Evolutionary conservation across 2,329 filamentous ascomycete genomes (phyloP), one percentile per base, ranked within the genome.

Genomic region (Fragosphaeria purpurea): DNA sequence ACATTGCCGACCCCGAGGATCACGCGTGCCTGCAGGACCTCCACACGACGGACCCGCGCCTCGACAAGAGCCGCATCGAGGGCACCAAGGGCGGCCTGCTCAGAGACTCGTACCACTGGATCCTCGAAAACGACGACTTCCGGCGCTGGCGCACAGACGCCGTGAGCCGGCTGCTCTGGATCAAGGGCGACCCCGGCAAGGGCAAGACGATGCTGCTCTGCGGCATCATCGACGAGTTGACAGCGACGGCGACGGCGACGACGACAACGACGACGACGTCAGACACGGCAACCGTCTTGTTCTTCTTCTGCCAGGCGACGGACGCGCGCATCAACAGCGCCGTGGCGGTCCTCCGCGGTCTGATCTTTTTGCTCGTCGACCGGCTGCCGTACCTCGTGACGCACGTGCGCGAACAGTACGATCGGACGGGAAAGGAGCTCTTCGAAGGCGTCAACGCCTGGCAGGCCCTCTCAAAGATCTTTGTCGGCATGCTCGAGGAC

Each of bases 151-250:
- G 33, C 2, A 30, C 8, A 5, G 12, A 10, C 4, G 9, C 30
- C 11, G n/a, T 7, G 13, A 55, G 22, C 39, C 51, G 43, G 0
- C 48, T 69, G 12, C 62, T 72, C 3, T 70, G 66, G 69, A 60
- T 70, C 13, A 65, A 56, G 13, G 66, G 66, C 0, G 63, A 64
- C 42, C 61, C 68, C 0, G 69, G 70, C 3, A 72, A 68, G 38
- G 70, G 69, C 4, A 73, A 72, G 55, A 72, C 68, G 0, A 72
- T 72, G 66, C 54, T 71, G 0, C 47, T 72, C 0, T 66, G 62
- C 10, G 65, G 67, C 3, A 65, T 71, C 37, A 63, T 71, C 41
- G 48, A 68, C 51, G 58, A 69, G 35, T 53, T 68, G 13, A 10
- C 51, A n/a, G 46, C 51, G 30, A 3, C 6, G 33, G 9, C 46